Evolutionary conservation across 352 stramenopile genomes (phyloP), one percentile per base, ranked within the genome.

Genomic region (Globisporangium recalcitrans): DNA sequence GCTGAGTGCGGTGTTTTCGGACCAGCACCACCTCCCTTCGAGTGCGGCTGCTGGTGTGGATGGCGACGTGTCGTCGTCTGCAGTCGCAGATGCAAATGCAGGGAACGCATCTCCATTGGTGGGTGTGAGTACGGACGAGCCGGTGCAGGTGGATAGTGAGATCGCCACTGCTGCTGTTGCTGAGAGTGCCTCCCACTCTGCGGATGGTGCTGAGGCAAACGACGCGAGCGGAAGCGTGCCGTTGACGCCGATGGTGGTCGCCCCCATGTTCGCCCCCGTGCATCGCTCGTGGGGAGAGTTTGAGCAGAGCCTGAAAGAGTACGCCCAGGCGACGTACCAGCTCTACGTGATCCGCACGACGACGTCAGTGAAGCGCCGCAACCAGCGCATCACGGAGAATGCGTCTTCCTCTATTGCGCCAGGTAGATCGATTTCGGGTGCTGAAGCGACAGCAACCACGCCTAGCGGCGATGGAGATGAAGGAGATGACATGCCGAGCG

Each of bases 261-360:
- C 76, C 34, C 72, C 75, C 9, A 56, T 74, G 56, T 87, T 92
- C 56, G 52, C 64, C 4, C 51, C 67, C 5, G 69, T 83, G 31
- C 78, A 92, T 51, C 63, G 65, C n/a, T 88, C 80, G 24, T 92
- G 82, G 82, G 72, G 74, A 27, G 71, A 55, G 24, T 92, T 92
- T 58, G 82, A 92, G 34, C 64, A 77, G 58, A 70, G 71, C 0
- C 67, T 92, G 4, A 88, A 85, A 60, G 54, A 51, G 3, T 90
- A 92, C 58, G 60, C 75, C n/a, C 72, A 84, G 49, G 54, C 58
- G 26, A 88, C 80, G 51, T 90, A 74, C 69, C 82, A 92, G 53
- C 61, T 89, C 19, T 92, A 92, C 61, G 82, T 89, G 47, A 81
- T 90, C 32, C 82, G 82, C 58, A 88, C 82, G 21, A 92, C 82